phyloP scores from a whole-genome alignment of 1,284 basidiomycete genomes.

The Ceratobasidium sp. region DNA sequence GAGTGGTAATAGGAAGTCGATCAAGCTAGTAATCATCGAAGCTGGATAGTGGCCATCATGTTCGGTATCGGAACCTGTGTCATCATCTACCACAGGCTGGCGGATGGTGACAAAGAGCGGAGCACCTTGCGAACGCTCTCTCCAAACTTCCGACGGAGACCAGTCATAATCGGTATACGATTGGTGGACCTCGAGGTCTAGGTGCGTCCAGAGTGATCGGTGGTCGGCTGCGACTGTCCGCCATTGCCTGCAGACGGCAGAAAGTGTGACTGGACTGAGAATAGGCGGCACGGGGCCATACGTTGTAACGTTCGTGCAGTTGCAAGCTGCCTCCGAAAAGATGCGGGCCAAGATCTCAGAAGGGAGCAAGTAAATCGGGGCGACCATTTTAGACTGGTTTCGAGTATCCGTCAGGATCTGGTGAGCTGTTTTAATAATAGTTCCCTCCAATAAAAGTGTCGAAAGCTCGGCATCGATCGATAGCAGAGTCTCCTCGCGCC shows the following conservation, averaged over 20 bases:
- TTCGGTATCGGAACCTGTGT: neutral
- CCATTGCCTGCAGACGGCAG: neutral
- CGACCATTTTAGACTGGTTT: neutral
- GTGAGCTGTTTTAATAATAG: neutral
- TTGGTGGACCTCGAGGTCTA: neutral
- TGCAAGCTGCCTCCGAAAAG: neutral
- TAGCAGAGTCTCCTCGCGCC: neutral
- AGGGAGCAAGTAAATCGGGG: neutral
- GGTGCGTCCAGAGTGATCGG: neutral
- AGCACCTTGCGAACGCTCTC: neutral
- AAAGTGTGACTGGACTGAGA: neutral
- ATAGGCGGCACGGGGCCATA: neutral
- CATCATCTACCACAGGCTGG: neutral
- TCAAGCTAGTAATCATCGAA: neutral
- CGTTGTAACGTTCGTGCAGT: neutral
- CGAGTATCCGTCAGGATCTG: neutral
- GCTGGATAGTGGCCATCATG: neutral
- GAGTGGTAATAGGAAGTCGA: neutral
- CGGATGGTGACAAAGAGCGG: neutral
- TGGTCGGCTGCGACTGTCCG: neutral
- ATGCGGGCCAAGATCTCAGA: constrained; percentile 4
- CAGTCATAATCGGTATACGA: neutral
- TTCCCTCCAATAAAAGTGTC: neutral
- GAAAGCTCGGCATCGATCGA: neutral
- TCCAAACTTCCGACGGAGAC: neutral